Conservation (phyloP, 257 asterid genomes). For the Lantana camara region DNA sequence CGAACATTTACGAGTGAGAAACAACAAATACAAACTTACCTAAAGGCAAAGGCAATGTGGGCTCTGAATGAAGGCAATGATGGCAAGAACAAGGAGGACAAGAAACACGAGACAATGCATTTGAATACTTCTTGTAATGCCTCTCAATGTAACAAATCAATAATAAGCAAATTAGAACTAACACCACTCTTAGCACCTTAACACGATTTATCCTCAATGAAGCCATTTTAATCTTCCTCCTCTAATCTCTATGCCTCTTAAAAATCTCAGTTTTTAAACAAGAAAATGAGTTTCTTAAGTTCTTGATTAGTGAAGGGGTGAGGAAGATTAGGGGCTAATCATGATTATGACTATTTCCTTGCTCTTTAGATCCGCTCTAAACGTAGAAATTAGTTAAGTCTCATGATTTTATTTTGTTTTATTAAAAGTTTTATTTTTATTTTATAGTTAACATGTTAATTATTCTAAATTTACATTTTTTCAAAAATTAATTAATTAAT, state of each 20-base stretch:
- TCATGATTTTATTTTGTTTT: too few relatives aligned
- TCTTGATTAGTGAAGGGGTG: neutral
- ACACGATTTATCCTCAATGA: constrained; percentile 35
- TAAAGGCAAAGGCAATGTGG: constrained; percentile 25
- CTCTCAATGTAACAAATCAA: constrained; percentile 36
- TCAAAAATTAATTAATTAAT: too few relatives aligned
- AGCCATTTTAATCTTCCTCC: too few relatives aligned
- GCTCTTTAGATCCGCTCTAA: constrained; percentile 30
- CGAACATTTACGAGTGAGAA: too few relatives aligned
- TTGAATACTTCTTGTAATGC: constrained; percentile 31
- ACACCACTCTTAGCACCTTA: constrained; percentile 35
- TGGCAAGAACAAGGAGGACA: constrained; percentile 36
- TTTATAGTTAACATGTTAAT: too few relatives aligned
- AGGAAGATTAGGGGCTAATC: constrained; percentile 14
- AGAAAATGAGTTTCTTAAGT: neutral
- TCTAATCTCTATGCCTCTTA: too few relatives aligned
- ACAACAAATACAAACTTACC: too few relatives aligned
- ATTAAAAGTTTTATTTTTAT: too few relatives aligned
- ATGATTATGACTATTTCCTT: constrained; percentile 21
- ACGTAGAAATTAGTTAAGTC: constrained; percentile 14
- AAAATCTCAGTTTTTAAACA: constrained; percentile 25
- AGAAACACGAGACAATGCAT: constrained; percentile 27
- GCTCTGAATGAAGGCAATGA: constrained; percentile 28
- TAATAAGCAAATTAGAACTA: constrained; percentile 33
- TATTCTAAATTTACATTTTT: too few relatives aligned